Conservation (phyloP, 441 rosid species). For the Hura crepitans region DNA sequence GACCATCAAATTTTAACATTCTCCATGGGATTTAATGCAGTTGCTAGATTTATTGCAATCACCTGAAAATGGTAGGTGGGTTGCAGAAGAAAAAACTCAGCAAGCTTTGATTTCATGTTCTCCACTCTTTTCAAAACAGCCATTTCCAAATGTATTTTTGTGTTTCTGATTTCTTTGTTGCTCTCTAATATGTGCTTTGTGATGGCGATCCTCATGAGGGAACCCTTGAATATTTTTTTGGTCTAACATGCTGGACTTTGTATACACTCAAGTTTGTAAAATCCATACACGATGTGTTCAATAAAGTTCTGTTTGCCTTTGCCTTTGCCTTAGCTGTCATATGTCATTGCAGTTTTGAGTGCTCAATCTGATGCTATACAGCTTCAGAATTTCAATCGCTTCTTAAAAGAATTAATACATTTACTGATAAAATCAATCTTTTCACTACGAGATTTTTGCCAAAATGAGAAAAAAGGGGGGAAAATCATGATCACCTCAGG, state of each 20-base stretch:
- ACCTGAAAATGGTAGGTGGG: background rate
- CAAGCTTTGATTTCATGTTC: background rate
- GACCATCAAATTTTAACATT: slow-evolving; percentile 65
- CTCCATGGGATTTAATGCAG: slow-evolving; percentile 36
- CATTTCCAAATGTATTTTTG: slow-evolving; percentile 7
- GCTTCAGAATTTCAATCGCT: no score
- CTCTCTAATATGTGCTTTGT: background rate
- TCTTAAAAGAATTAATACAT: no score
- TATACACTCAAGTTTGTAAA: slow-evolving; percentile 17
- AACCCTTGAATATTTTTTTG: slow-evolving; percentile 11
- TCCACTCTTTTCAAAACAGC: background rate
- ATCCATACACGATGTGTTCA: slow-evolving; percentile 12
- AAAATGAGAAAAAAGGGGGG: no score
- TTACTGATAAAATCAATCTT: no score
- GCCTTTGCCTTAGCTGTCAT: background rate
- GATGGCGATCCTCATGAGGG: slow-evolving; percentile 12
- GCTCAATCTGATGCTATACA: no score
- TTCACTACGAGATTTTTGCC: no score
- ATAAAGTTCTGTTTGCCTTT: slow-evolving; percentile 13
- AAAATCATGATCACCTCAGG: no score
- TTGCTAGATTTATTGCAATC: slow-evolving; percentile 8
- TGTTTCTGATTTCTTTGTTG: slow-evolving; percentile 1
- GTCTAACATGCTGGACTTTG: slow-evolving; percentile 17
- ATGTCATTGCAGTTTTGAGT: no score
- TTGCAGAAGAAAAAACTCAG: background rate